These are phyloP conservation scores for Luzula sylvatica DNA, from an alignment of 176 grass and related monocot species.

Conservation along the genomic window DNA sequence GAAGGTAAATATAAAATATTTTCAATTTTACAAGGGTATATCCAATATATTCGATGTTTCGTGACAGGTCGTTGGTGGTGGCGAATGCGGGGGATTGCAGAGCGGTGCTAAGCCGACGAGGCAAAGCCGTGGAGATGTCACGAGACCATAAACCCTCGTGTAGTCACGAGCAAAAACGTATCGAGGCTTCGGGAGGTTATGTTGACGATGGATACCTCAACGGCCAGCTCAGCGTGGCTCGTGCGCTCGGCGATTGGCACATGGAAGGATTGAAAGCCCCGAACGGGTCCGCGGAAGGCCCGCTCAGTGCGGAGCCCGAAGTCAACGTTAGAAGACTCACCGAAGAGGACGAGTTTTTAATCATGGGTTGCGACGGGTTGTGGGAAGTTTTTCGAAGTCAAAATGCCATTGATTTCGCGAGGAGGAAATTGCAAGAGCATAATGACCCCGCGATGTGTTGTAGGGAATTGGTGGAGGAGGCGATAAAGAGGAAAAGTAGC, in stretches of 20 bases:
- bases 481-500: conserved; percentile 70
- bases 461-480: conserved; percentile 74
- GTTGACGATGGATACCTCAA: conserved; percentile 78
- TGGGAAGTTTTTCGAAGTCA: conserved; percentile 96
- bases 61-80: conserved; percentile 67
- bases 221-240: conserved; percentile 63
- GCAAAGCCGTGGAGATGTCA: conserved; percentile 77
- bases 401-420: conserved; percentile 84
- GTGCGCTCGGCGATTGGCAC: conserved; percentile 88
- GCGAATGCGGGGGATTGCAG: conserved; percentile 92
- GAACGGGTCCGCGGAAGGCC: conserved; percentile 24
- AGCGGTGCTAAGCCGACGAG: conserved; percentile 75
- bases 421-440: conserved; percentile 75
- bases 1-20: conserved; percentile 44
- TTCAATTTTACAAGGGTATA: too few species aligned
- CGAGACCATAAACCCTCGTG: conserved; percentile 77
- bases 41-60: conserved; percentile 1
- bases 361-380: conserved; percentile 88
- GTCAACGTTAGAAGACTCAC: conserved; percentile 52
- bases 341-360: conserved; percentile 80
- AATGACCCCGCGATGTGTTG: conserved; percentile 66
- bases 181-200: conserved; percentile 67
- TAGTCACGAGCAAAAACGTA: conserved; percentile 48
- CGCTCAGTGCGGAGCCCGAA: conserved; percentile 81
- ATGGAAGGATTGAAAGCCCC: conserved; percentile 73